Conservation (phyloP, 768 basidiomycete species). For the Phlebiopsis flavidoalba region DNA sequence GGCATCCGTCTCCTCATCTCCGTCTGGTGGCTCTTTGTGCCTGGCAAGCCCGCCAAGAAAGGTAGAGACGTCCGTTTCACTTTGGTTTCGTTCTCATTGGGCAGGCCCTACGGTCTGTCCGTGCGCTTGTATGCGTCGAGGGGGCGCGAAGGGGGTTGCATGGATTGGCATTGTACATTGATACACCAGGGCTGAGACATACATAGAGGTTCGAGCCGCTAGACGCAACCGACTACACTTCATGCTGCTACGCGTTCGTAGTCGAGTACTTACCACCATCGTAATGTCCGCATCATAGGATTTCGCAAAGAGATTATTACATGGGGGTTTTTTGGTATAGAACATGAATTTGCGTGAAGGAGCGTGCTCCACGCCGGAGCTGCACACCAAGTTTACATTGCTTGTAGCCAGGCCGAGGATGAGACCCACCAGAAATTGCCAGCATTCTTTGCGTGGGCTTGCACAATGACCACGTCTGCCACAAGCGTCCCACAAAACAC, state of each 20-base stretch:
- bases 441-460: too few species aligned
- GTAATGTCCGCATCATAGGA: too few species aligned
- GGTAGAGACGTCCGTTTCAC: background rate
- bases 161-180: background rate
- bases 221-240: background rate
- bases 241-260: background rate
- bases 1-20: slow-evolving; percentile 59
- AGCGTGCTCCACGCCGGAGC: too few species aligned
- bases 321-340: too few species aligned
- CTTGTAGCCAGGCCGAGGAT: too few species aligned
- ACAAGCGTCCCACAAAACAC: too few species aligned
- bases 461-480: too few species aligned
- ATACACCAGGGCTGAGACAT: slow-evolving; percentile 5
- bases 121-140: background rate
- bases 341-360: too few species aligned
- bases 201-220: background rate
- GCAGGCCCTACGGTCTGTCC: background rate
- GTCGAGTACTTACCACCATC: too few species aligned
- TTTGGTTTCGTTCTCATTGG: background rate
- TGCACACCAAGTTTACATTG: too few species aligned
- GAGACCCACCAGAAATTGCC: too few species aligned
- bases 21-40: slow-evolving; percentile 63
- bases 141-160: background rate
- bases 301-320: too few species aligned
- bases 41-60: slow-evolving; percentile 29